Evolutionary conservation across 805 yeast species (phyloP), one percentile per base, ranked within the genome.

Genomic region (Lachancea meyersii): DNA sequence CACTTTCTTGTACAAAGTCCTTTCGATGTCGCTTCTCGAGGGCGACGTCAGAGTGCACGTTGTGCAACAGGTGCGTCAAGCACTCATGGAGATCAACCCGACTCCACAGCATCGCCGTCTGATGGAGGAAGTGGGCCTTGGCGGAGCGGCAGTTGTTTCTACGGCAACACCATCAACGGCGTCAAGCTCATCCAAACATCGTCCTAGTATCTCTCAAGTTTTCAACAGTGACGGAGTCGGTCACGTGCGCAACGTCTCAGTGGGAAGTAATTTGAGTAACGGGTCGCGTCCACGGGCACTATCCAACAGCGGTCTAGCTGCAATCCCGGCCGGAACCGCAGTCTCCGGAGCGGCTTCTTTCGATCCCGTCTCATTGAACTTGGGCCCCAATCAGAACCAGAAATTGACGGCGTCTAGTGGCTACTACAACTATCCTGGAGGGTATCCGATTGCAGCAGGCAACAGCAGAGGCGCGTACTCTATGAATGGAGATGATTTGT

Each of bases 71-170:
- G 79, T 85, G 16, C 75, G 86, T 47, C 67, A 73, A 35, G 75
- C 80, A 5, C 66, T 89, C 44, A 64, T 79, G 32, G 83, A 82
- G 37, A 62, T 75, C 53, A 77, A 76, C 45, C 71, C 82, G 30
- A 51, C 60, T n/a, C 95, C 85, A 58, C 85, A 83, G 27, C 86
- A 86, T 63, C 85, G 86, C 57, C 79, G 95, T 50, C 69, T 93
- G 44, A 76, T 89, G 74, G 97, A 91, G 52, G 97, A 91, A 62
- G 91, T 88, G 48, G 97, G 97, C 3, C 67, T 89, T 40, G 65
- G 61, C 36, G 31, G 37, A 34, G 11, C 30, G 3, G 38, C 38
- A 3, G 21, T 20, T 22, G 21, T 20, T 13, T 8, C 34, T 48
- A 11, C 42, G 30, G 19, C 20, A 14, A n/a, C 33, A 14, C 26